Base-by-base conservation (phyloP, 2,329 filamentous ascomycete species). In the Emmonsia crescens region DNA sequence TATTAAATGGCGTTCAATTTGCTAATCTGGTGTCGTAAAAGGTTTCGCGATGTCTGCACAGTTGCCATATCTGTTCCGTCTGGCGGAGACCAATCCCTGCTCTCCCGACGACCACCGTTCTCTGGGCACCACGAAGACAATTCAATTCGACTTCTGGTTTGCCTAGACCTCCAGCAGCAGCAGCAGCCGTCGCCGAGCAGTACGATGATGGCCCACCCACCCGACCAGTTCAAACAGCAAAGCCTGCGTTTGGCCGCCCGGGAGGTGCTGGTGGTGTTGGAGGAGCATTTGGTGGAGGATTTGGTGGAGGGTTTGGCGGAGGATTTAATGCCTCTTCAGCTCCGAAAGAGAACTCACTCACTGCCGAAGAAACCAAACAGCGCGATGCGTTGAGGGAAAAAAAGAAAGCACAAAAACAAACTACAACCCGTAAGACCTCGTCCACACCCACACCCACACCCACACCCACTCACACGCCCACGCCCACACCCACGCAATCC, bases 361-460 rank as follows among this genome's bases (percentile, higher is more conserved):
- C 66, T 14, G 36, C 62, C 33, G 65, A 70, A 57, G 66, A 69
- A 62, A 38, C 56, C 60, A 63, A 65, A 51, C 63, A 64, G 60
- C 62, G 65, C 60, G 52, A 64, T 14, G 12, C 21, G 16, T 24
- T 62, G 46, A 48, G 31, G 21, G 9, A 42, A 31, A 31, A 54
- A 31, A 5, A 5, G 12, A 38, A 19, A 36, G 61, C 44, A 21
- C 56, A 60, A 16, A 44, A 31, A 29, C 55, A 38, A 19, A 21
- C 36, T 10, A 9, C 16, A 14, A 3, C 24, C 5, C 21, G 12
- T 21, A 12, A 3, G 16, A 9, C 38, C 14, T 19, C 49, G 27
- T 33, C 49, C 51, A 21, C 29, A 16, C 29, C 1, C 5, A 51
- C 24, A 14, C 0, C 51, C 16, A 33, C 51, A 9, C 3, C 48